These are phyloP conservation scores for Chlamydomonas applanata DNA, from an alignment of 139 green algal species.

Conservation along the genomic window DNA sequence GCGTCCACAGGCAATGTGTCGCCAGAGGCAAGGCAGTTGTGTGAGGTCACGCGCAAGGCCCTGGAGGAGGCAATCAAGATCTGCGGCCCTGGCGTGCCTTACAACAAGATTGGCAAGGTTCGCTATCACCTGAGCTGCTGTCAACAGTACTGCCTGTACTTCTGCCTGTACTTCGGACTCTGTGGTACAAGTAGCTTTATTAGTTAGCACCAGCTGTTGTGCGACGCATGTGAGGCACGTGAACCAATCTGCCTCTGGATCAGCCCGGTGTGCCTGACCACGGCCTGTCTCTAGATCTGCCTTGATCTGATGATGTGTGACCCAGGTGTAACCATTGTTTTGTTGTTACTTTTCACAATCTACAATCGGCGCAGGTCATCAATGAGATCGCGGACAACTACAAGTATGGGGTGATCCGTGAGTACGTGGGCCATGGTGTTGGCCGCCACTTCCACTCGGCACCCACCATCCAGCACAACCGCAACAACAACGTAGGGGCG, in stretches of 20 bases:
- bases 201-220: no score
- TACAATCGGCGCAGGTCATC: constrained; percentile 58
- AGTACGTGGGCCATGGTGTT: constrained; percentile 93
- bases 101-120: constrained; percentile 75
- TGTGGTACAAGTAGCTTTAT: no score
- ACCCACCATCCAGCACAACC: constrained; percentile 82
- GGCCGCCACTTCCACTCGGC: constrained; percentile 56
- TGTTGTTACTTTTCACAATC: no score
- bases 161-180: no score
- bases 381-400: constrained; percentile 76
- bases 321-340: no score
- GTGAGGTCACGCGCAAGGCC: constrained; percentile 71
- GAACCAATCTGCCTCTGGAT: no score
- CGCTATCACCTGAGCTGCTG: no score
- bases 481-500: constrained; percentile 64
- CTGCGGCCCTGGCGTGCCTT: constrained; percentile 77
- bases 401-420: constrained; percentile 66
- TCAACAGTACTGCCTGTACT: no score
- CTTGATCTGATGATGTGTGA: no score
- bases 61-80: constrained; percentile 76
- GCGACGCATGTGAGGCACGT: no score
- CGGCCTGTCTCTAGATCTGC: no score
- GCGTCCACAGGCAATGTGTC: constrained; percentile 69
- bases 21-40: constrained; percentile 61
- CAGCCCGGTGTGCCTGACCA: no score